phyloP scores from a whole-genome alignment of 2,329 filamentous ascomycete species.

The Waltergamsia citrina region DNA sequence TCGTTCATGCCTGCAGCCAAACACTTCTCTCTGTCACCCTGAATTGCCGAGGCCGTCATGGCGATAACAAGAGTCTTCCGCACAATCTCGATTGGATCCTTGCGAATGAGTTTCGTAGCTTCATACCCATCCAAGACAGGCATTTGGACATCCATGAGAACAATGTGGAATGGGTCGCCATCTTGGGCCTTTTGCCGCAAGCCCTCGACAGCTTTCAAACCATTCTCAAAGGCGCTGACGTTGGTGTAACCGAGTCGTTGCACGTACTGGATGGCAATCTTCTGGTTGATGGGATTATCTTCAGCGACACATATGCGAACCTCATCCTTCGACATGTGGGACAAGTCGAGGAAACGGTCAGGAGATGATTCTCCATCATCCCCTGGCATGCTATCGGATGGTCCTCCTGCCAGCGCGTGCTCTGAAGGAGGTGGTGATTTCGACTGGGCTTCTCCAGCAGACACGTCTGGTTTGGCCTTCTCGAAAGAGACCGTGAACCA shows the following conservation, averaged over 20 bases:
- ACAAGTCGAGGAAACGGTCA: constrained; percentile 54
- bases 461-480: constrained; percentile 59
- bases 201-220: constrained; percentile 78
- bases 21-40: constrained; percentile 90
- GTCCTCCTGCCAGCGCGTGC: constrained; percentile 9
- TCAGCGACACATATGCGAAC: constrained; percentile 88
- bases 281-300: constrained; percentile 90
- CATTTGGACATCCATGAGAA: constrained; percentile 97
- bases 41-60: constrained; percentile 93
- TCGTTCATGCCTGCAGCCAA: constrained; percentile 97
- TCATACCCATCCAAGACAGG: constrained; percentile 88
- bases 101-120: constrained; percentile 73
- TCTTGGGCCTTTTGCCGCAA: constrained; percentile 63
- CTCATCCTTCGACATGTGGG: constrained; percentile 63
- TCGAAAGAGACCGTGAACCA: constrained; percentile 82
- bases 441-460: constrained; percentile 42
- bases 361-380: constrained; percentile 27
- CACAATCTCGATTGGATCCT: constrained; percentile 66
- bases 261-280: constrained; percentile 87
- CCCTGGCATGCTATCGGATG: constrained; percentile 11
- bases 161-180: constrained; percentile 73
- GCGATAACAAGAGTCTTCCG: constrained; percentile 85
- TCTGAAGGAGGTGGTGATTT: constrained; percentile 19
- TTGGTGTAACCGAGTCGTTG: constrained; percentile 71
- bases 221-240: constrained; percentile 85